Evolutionary conservation across 164 flowering plant species (phyloP), one percentile per base, ranked within the genome.

Genomic region (Aristolochia fimbriata): DNA sequence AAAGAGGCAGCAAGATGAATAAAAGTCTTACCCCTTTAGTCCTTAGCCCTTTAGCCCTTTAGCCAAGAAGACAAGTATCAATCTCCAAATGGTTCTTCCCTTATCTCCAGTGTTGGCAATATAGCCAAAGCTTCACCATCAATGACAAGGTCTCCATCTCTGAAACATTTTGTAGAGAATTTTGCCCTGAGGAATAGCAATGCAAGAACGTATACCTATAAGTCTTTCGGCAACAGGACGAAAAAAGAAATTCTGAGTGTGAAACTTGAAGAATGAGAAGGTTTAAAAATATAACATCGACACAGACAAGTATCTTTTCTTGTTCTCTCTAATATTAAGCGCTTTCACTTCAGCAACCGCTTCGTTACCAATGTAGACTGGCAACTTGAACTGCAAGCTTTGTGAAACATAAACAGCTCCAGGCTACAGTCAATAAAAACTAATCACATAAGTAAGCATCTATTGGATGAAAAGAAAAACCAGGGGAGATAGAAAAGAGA

Each of bases 391-490:
- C 33, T 80, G 79, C 75, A 92, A 66, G 60, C 75, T 81, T 73
- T 92, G 96, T 33, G 92, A 85, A 45, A 71, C 81, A 70, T 92
- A 89, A 9, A 87, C 66, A 47, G 96, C 89, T 70, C 96, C 95
- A 19, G 97, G 98, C 96, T 91, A 54, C 69, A 66, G 20, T 23
- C 25, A 30, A 27, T 4, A 5, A 56, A 11, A 30, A 56, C 11
- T 56, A 30, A 27, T 15, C 17, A 55, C 14, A 27, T 3, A 37
- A 37, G 1, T 37, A 37, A 37, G 12, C 43, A 37, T 37, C 12
- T 37, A 7, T 7, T 5, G 43, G 10, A 3, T 37, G 12, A 3
- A n/a, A n/a, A n/a, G n/a, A n/a, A n/a, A 31, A 37, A 37, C 43
- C 4, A 37, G 43, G 4, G 43, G 12, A 37, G 43, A 10, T 3